A percentile compares a stretch with the other conserved stretches of the same genome.
Evolutionary conservation across 2,329 filamentous ascomycete genomes (phyloP).

Genomic region (Aspergillus transmontanensis): DNA sequence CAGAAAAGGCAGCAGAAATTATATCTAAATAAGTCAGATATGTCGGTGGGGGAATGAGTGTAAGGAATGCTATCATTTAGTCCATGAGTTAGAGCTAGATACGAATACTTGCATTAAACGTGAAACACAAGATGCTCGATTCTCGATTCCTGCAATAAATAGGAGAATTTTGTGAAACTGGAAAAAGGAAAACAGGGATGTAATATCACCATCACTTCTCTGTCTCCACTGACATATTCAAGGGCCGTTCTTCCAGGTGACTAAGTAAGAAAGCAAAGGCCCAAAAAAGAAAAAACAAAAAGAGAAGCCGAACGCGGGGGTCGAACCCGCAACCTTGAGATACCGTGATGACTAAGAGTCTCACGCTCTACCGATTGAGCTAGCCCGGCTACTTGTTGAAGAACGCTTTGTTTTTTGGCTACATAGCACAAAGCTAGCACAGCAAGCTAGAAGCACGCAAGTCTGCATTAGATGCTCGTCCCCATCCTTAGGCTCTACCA

Average conservation of each 20-base stretch:
- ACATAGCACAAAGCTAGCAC: background rate
- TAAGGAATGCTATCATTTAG: too few relatives aligned
- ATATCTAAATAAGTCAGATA: background rate
- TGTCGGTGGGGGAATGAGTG: too few relatives aligned
- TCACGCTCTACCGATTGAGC: constrained; percentile 55
- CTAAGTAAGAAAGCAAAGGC: too few relatives aligned
- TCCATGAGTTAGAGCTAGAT: too few relatives aligned
- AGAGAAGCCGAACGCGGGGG: constrained; percentile 44
- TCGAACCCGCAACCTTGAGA: constrained; percentile 46
- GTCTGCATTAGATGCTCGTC: background rate
- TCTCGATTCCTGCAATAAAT: too few relatives aligned
- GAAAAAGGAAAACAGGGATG: too few relatives aligned
- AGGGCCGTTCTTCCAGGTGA: too few relatives aligned
- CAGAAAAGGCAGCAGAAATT: constrained; percentile 15
- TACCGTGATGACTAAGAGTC: constrained; percentile 42
- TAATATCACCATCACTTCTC: too few relatives aligned
- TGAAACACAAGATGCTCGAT: too few relatives aligned
- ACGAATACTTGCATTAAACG: too few relatives aligned
- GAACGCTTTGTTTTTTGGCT: background rate
- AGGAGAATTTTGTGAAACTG: too few relatives aligned
- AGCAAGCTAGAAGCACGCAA: fast-evolving
- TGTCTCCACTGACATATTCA: too few relatives aligned
- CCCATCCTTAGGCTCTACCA: background rate
- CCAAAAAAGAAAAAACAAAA: background rate
- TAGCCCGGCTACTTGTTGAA: constrained; percentile 40